Evolutionary conservation across 1,139 yeast species (phyloP), one percentile per base, ranked within the genome.

Genomic region (Saccharomyces hybrid): DNA sequence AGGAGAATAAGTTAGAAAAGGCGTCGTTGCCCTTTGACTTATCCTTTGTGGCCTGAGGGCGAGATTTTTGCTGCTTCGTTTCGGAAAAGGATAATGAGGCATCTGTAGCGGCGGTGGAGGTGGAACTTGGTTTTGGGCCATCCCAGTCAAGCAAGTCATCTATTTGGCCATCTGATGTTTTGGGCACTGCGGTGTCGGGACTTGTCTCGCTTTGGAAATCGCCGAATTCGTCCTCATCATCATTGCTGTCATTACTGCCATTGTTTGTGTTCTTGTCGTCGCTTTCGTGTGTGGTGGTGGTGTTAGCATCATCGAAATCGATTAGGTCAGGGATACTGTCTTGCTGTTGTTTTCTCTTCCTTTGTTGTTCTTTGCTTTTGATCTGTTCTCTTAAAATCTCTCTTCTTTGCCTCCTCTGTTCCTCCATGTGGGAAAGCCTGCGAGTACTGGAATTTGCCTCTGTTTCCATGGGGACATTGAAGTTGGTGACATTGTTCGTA

Each of bases 171-270:
- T 20, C 11, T 5, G 44, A 16, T 3, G 44, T 23, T 48, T 23
- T 50, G 26, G 25, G 49, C 14, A 8, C 30, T 11, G 49, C 25
- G 13, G 32, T 47, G n/a, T 44, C 44, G 46, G 52, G 53, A 27
- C 44, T 53, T n/a, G 54, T 48, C 16, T 68, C 72, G 47, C 66
- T 63, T 58, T 70, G 72, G 61, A 70, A 70, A 41, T 69, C 73
- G 9, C 73, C 74, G 55, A 69, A 70, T 7, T 68, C 73, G 52
- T 70, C 73, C 23, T 68, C 71, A 13, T 68, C 68, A 20, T 62
- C 61, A 11, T 14, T 30, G 13, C 11, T 30, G 13, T 9, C 32
- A 9, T 30, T 30, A 30, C 4, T 30, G 11, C 32, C 32, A 30
- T 9, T 9, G 13, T 30, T 5, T 30, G 11, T 30, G 20, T 20